phyloP scores from a whole-genome alignment of 1,139 yeast species.

The Candida gigantensis region DNA sequence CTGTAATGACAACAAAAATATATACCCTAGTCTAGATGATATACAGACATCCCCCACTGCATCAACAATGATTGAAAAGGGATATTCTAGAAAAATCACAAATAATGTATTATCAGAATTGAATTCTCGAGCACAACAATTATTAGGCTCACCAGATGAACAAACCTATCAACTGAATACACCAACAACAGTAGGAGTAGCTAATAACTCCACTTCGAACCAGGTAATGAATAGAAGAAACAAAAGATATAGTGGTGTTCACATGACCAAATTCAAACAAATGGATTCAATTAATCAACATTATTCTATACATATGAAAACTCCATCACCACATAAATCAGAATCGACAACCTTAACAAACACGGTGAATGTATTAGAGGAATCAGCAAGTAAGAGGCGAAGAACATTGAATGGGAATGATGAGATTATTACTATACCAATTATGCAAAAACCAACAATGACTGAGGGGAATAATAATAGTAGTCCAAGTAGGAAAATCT shows the following conservation, averaged over 20 bases:
- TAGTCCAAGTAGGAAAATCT: slow-evolving; percentile 26
- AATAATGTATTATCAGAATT: slow-evolving; percentile 44
- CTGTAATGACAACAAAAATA: slow-evolving; percentile 12
- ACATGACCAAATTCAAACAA: slow-evolving; percentile 33
- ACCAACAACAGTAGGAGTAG: too few species aligned
- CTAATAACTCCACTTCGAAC: slow-evolving; percentile 10
- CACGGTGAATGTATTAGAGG: slow-evolving; percentile 3
- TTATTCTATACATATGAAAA: slow-evolving; percentile 28
- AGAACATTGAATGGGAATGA: slow-evolving; percentile 38
- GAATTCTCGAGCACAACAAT: slow-evolving; percentile 32
- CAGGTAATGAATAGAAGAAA: slow-evolving; percentile 16
- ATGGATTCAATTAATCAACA: slow-evolving; percentile 48
- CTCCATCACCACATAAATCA: slow-evolving; percentile 14
- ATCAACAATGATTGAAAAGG: slow-evolving; percentile 36
- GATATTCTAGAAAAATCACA: slow-evolving; percentile 44
- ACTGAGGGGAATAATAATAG: slow-evolving; percentile 3
- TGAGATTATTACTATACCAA: slow-evolving; percentile 20
- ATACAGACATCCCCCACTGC: slow-evolving; percentile 12
- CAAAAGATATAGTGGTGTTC: slow-evolving; percentile 37
- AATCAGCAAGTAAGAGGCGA: slow-evolving; percentile 30
- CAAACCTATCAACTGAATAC: slow-evolving; percentile 1
- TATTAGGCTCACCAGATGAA: slow-evolving; percentile 16
- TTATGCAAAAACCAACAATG: slow-evolving; percentile 6
- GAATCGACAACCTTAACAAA: slow-evolving; percentile 1
- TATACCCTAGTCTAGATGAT: slow-evolving; percentile 21